Evolutionary conservation across 2,329 filamentous ascomycete species (phyloP), one percentile per base, ranked within the genome.

Genomic region (Dactylellina haptotyla): DNA sequence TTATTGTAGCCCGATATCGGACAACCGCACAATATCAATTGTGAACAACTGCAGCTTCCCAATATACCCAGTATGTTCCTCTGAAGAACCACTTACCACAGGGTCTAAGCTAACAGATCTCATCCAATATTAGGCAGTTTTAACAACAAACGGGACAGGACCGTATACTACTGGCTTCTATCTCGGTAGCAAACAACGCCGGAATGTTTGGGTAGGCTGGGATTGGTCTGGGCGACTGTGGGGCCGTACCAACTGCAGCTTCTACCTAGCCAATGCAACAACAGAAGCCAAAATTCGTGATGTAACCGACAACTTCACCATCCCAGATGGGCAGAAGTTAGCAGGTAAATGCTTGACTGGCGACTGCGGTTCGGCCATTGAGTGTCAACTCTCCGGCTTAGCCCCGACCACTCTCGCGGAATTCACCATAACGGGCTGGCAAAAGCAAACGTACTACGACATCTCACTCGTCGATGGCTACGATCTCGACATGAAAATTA

Each of bases 381-480:
- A 89, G 78, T 96, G 90, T 82, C 83, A 86, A 77, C 87, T 86
- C 76, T 87, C 89, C 74, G 91, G 91, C 16, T 84, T 87, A 65
- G 86, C 88, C 28, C 92, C 92, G 9, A 88, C 88, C 12, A 93
- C 90, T 0, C 85, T 96, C 10, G 91, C 90, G 39, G 92, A 96
- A 79, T 93, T 95, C 81, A 92, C 89, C 62, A 84, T 94, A 14
- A 85, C 87, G 54, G 90, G 89, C 26, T 88, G 89, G 28, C 82
- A 85, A 45, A 83, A 84, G 20, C 89, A 93, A 79, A 90, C 88
- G 8, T 95, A 92, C 80, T 94, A 93, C 81, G 91, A 95, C 80
- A 91, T 95, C 75, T 93, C 90, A 41, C 84, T 94, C 1, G 91
- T 95, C 20, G 91, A 95, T 79, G 91, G 91, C 53, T 94, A 94